A percentile compares a stretch with the other conserved stretches of the same genome.
Evolutionary conservation across 208 protist species (phyloP).

Genomic region (Wallacemonas sp.): DNA sequence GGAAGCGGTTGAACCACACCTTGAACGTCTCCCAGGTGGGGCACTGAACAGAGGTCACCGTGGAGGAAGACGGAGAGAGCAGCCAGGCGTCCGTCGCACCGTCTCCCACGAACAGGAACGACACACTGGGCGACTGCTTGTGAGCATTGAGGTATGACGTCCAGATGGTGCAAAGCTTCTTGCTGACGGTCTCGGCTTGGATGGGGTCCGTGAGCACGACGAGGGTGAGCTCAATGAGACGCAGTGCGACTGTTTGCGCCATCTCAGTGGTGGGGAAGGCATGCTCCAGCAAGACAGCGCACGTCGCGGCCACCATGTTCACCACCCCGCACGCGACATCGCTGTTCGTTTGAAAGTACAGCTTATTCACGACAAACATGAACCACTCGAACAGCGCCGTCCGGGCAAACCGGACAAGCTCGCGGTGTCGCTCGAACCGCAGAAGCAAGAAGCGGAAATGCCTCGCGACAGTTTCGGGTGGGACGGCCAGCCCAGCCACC

Average conservation of each 20-base stretch:
- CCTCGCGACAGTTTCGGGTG: conserved; percentile 32
- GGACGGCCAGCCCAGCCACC: conserved; percentile 50
- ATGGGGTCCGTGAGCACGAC: conserved; percentile 22
- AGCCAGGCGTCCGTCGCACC: conserved; percentile 9
- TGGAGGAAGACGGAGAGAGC: not conserved
- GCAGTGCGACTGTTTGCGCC: conserved; percentile 33
- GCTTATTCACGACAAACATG: conserved; percentile 43
- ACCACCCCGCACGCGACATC: conserved; percentile 33
- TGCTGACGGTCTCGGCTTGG: conserved; percentile 13
- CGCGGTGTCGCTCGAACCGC: conserved; percentile 24
- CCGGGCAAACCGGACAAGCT: conserved; percentile 28
- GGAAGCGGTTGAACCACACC: conserved; percentile 5
- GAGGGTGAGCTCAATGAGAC: conserved; percentile 52
- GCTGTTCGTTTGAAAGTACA: conserved; percentile 39
- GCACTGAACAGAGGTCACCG: not conserved
- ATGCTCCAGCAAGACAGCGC: conserved; percentile 43
- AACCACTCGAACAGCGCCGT: conserved; percentile 70
- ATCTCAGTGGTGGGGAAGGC: conserved; percentile 48
- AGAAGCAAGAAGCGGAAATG: conserved; percentile 46
- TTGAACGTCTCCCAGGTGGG: conserved; percentile 8
- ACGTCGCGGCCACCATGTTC: conserved; percentile 42
- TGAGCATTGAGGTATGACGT: conserved; percentile 13
- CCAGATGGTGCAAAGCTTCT: conserved; percentile 47
- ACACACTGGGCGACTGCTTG: not conserved
- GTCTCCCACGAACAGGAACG: conserved; percentile 5